Conservation (phyloP, 2,329 filamentous ascomycete genomes). For the Colletotrichum sp. region DNA sequence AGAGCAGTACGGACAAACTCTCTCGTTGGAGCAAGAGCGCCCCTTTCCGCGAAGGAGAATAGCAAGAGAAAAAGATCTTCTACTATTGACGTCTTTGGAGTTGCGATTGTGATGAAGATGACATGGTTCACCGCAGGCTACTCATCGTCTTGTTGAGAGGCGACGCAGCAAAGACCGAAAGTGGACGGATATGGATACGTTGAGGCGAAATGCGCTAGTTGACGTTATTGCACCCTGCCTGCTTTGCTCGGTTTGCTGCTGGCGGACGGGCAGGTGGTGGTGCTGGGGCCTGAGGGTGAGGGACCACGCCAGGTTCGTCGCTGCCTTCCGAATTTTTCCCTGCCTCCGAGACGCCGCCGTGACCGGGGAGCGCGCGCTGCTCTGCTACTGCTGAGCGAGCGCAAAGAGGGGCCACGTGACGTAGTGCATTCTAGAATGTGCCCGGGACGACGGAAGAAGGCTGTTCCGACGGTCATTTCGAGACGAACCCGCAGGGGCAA, state of each 20-base stretch:
- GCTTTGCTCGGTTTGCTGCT: background rate
- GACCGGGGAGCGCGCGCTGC: background rate
- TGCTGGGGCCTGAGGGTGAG: background rate
- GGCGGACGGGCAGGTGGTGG: background rate
- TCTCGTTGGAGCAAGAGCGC: background rate
- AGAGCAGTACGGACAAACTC: background rate
- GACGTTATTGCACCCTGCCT: conserved; percentile 9
- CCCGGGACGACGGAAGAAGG: background rate
- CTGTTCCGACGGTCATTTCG: background rate
- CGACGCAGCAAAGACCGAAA: background rate
- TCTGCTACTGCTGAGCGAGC: background rate
- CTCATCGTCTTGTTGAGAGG: conserved; percentile 15
- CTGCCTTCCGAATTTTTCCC: conserved; percentile 22
- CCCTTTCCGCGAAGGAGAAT: background rate
- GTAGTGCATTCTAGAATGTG: background rate
- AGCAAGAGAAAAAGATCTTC: background rate
- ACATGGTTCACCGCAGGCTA: background rate
- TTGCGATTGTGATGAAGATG: conserved; percentile 2
- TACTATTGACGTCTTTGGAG: conserved; percentile 1
- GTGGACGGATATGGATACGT: conserved; percentile 15
- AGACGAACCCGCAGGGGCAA: background rate
- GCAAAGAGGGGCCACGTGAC: conserved; percentile 1
- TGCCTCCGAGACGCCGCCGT: conserved; percentile 2
- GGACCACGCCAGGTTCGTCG: background rate
- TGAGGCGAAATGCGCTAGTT: conserved; percentile 20